A percentile compares a stretch with the other conserved stretches of the same genome.
Evolutionary conservation across 2,329 filamentous ascomycete genomes (phyloP).

Genomic region (Nannizziopsis arthrosporioides): DNA sequence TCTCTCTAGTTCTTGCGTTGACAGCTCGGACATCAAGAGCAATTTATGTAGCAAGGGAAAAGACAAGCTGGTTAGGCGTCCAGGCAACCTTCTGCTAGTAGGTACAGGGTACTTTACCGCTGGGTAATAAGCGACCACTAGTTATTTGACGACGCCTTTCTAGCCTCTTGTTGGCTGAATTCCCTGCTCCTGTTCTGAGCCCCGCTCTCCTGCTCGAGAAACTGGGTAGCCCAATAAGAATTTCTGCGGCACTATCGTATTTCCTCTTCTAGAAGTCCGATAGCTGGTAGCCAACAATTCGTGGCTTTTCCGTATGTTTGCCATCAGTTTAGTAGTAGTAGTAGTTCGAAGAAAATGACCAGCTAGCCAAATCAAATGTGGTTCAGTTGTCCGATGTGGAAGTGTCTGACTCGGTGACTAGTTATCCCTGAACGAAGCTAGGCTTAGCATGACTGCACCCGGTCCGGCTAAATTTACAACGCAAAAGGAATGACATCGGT

Average conservation of each 20-base stretch:
- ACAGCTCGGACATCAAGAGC: conserved; percentile 5
- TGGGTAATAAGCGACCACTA: conserved; percentile 5
- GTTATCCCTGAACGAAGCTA: conserved; percentile 4
- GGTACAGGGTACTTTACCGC: conserved; percentile 8
- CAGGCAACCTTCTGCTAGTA: conserved; percentile 6
- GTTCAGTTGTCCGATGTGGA: conserved; percentile 1
- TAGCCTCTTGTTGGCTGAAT: conserved; percentile 8
- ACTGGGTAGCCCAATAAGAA: conserved; percentile 6
- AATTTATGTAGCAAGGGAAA: conserved; percentile 10
- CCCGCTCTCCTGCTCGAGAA: conserved; percentile 4
- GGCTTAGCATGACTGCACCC: conserved; percentile 3
- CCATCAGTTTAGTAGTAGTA: not conserved
- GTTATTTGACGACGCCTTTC: conserved; percentile 1
- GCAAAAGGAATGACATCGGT: not conserved
- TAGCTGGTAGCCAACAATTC: not conserved
- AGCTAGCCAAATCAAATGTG: conserved; percentile 1
- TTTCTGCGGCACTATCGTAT: not conserved
- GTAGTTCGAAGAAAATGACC: not conserved
- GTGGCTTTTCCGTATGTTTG: not conserved
- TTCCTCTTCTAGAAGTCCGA: too few relatives aligned
- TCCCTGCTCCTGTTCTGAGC: conserved; percentile 8
- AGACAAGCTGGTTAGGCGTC: conserved; percentile 10
- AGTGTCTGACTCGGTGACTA: conserved; percentile 2
- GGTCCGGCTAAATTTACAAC: conserved; percentile 3
- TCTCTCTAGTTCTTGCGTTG: conserved; percentile 4